These are phyloP conservation scores for Trichoderma parareesei DNA, from an alignment of 495 filamentous ascomycete genomes.

Conservation along the genomic window DNA sequence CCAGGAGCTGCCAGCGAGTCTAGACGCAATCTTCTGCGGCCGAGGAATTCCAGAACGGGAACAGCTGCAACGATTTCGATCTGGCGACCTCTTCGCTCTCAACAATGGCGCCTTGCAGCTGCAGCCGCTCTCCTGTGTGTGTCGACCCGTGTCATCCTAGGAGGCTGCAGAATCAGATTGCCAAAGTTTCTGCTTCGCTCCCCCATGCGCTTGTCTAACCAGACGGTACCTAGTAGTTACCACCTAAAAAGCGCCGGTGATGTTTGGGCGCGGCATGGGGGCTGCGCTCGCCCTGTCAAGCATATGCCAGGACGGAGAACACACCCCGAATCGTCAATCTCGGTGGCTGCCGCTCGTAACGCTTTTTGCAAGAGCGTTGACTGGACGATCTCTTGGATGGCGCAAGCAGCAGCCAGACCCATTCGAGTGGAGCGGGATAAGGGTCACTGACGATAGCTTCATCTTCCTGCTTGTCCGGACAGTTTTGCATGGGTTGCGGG, in stretches of 20 bases:
- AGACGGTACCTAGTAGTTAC: neutral
- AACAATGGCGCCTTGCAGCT: neutral
- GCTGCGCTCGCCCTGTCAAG: neutral
- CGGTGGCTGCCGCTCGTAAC: neutral
- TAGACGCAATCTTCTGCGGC: too few relatives aligned
- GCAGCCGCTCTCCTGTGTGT: neutral
- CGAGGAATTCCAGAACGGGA: too few relatives aligned
- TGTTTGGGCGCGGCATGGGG: neutral
- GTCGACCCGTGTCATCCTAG: neutral
- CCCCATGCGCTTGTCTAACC: neutral
- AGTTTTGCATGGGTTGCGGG: too few relatives aligned
- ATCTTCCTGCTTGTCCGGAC: too few relatives aligned
- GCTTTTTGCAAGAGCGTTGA: neutral
- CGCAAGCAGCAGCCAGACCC: conserved; percentile 6
- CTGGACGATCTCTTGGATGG: neutral
- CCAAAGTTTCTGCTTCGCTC: neutral
- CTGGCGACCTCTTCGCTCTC: neutral
- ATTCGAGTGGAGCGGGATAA: neutral
- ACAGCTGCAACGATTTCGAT: neutral
- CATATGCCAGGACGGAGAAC: neutral
- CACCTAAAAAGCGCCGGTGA: neutral
- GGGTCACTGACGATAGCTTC: neutral
- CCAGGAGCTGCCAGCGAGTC: too few relatives aligned
- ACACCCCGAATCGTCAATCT: neutral
- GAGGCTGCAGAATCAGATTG: neutral